Conservation (phyloP, 2,329 filamentous ascomycete genomes). For the Fusarium marasasianum region DNA sequence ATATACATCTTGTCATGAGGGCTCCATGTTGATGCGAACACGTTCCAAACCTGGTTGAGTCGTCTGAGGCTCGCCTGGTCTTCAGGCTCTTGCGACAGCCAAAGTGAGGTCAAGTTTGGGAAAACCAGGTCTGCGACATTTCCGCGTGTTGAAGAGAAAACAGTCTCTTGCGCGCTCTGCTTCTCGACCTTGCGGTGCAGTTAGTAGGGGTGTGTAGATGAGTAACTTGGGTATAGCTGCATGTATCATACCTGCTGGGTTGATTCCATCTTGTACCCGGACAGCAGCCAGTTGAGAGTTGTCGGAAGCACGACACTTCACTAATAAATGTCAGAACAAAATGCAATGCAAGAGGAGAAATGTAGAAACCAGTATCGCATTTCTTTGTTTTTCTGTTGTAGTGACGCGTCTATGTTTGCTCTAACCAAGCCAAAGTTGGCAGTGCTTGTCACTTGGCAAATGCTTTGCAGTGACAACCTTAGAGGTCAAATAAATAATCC, state of each 20-base stretch:
- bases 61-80: conserved; percentile 6
- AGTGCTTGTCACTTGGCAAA: neutral
- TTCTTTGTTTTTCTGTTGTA: neutral
- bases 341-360: neutral
- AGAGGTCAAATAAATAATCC: neutral
- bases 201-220: neutral
- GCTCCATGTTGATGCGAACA: neutral
- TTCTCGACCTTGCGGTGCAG: neutral
- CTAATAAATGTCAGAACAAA: neutral
- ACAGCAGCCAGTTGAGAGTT: neutral
- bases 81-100: neutral
- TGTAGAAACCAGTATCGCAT: neutral
- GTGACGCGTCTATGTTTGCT: neutral
- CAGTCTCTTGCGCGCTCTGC: neutral
- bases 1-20: neutral
- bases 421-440: neutral
- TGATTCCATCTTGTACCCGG: neutral
- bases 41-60: neutral
- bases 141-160: neutral
- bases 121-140: neutral
- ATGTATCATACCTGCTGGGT: neutral
- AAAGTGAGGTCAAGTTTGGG: neutral
- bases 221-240: neutral
- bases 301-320: neutral
- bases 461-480: neutral